These are phyloP conservation scores for Moesziomyces parantarcticus DNA, from an alignment of 1,284 basidiomycete species.

Conservation along the genomic window DNA sequence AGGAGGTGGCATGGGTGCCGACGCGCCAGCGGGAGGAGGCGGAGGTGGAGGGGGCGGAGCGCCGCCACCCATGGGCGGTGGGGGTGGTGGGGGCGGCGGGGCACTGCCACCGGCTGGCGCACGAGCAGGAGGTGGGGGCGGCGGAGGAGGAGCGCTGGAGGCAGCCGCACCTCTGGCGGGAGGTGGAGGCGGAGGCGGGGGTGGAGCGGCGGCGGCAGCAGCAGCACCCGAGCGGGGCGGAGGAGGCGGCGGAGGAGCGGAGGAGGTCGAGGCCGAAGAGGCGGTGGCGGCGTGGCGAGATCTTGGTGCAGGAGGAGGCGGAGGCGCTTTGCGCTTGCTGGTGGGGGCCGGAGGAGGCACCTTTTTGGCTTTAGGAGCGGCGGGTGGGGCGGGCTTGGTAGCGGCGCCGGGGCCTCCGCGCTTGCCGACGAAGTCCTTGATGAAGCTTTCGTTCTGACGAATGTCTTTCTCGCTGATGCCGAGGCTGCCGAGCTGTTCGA, in stretches of 20 bases:
- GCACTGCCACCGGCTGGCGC: constrained; percentile 29
- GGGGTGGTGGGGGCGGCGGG: constrained; percentile 57
- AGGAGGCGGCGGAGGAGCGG: constrained; percentile 56
- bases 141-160: constrained; percentile 45
- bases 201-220: constrained; percentile 68
- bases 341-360: constrained; percentile 72
- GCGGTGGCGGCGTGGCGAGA: constrained; percentile 34
- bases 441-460: constrained; percentile 84
- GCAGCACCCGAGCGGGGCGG: constrained; percentile 69
- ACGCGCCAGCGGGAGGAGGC: constrained; percentile 35
- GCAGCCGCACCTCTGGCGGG: constrained; percentile 23
- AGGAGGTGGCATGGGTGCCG: constrained; percentile 38
- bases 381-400: constrained; percentile 59
- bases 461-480: constrained; percentile 75
- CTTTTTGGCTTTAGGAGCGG: constrained; percentile 71
- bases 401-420: constrained; percentile 68
- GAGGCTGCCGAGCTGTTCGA: constrained; percentile 77
- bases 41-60: constrained; percentile 35
- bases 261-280: constrained; percentile 28
- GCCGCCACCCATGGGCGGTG: constrained; percentile 35
- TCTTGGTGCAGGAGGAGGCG: constrained; percentile 57
- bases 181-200: constrained; percentile 68
- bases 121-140: constrained; percentile 50
- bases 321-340: constrained; percentile 60
- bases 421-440: constrained; percentile 82